Evolutionary conservation across 2,329 filamentous ascomycete genomes (phyloP).

Genomic region (Colletotrichum lindemuthianum): DNA sequence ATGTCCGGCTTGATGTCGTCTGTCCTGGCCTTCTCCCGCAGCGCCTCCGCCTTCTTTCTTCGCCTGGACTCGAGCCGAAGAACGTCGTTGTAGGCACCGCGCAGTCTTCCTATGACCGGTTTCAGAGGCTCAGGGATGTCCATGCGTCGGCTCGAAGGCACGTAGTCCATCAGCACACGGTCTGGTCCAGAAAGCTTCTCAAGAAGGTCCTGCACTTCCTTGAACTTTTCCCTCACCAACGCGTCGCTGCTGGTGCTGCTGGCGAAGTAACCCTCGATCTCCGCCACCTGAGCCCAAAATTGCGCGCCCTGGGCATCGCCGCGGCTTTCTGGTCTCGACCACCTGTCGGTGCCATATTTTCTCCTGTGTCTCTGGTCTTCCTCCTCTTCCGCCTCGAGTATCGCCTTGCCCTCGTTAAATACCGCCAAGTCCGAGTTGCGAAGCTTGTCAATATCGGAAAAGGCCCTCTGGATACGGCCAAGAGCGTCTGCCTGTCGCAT

Average conservation of each 20-base stretch:
- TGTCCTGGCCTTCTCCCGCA: slow-evolving; percentile 81
- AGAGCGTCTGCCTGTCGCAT: slow-evolving; percentile 91
- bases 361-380: slow-evolving; percentile 81
- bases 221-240: slow-evolving; percentile 80
- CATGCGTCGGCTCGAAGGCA: slow-evolving; percentile 84
- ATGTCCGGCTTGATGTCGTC: slow-evolving; percentile 93
- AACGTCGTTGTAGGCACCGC: slow-evolving; percentile 86
- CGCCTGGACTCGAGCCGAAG: slow-evolving; percentile 83
- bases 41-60: slow-evolving; percentile 79
- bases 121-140: slow-evolving; percentile 85
- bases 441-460: slow-evolving; percentile 91
- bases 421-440: slow-evolving; percentile 79
- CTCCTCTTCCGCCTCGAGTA: slow-evolving; percentile 81
- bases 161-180: slow-evolving; percentile 84
- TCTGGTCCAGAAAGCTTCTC: slow-evolving; percentile 82
- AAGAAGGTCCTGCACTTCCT: slow-evolving; percentile 78
- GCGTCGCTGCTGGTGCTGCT: slow-evolving; percentile 65
- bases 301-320: slow-evolving; percentile 73
- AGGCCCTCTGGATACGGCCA: slow-evolving; percentile 78
- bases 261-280: slow-evolving; percentile 89
- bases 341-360: slow-evolving; percentile 88
- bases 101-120: slow-evolving; percentile 78
- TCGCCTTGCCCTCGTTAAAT: slow-evolving; percentile 84
- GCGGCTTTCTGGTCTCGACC: slow-evolving; percentile 76
- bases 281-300: slow-evolving; percentile 77